phyloP scores from a whole-genome alignment of 169 alveolate species.

The Eimeria praecox region DNA sequence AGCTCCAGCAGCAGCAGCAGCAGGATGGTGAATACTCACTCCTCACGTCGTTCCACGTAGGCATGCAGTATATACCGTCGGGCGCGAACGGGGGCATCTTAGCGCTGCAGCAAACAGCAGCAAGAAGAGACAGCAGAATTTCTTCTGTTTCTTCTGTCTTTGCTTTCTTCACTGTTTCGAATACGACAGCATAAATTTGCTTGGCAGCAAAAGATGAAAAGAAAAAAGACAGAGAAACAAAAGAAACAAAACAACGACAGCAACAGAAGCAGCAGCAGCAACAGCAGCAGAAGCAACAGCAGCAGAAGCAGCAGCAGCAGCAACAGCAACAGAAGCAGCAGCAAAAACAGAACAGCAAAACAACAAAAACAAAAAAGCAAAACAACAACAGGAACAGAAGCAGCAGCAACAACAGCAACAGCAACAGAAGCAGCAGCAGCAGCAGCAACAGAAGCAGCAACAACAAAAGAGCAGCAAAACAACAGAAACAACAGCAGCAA shows the following conservation, averaged over 20 bases:
- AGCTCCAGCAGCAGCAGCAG: background rate
- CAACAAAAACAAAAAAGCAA: too few species aligned
- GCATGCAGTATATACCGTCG: conserved; percentile 69
- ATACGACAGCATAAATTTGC: too few species aligned
- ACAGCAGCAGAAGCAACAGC: background rate
- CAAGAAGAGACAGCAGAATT: background rate
- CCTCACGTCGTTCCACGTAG: conserved; percentile 34
- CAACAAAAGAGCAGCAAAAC: background rate
- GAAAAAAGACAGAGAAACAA: too few species aligned
- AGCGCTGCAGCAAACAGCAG: conserved; percentile 30
- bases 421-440: background rate
- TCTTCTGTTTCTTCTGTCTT: too few species aligned
- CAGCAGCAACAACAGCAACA: background rate
- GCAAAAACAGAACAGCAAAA: background rate
- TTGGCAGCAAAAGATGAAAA: too few species aligned
- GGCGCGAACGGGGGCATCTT: conserved; percentile 17
- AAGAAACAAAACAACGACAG: background rate
- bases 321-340: background rate
- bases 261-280: conserved; percentile 13
- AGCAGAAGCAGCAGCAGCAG: background rate
- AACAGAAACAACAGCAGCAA: conserved; percentile 1
- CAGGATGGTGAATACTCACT: background rate
- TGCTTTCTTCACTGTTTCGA: too few species aligned
- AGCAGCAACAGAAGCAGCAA: conserved; percentile 14
- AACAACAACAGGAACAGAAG: background rate